Percentiles rank a stretch among this genome's conserved stretches.
Evolutionary conservation across 345 rosid genomes (phyloP).

Genomic region (Arabis hirsuta): DNA sequence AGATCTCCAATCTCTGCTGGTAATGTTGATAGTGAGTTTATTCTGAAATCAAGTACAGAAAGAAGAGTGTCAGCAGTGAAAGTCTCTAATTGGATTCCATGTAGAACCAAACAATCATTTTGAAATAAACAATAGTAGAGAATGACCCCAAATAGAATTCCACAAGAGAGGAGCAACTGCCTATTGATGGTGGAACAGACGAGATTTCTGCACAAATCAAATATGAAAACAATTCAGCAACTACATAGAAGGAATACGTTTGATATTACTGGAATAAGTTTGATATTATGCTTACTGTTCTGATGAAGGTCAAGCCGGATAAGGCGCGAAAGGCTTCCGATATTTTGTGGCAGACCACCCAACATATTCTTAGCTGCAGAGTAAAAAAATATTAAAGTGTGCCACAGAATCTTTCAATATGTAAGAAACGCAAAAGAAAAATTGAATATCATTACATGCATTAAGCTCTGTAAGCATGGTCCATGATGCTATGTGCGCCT

Average conservation of each 20-base stretch:
- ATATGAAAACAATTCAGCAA: constrained; percentile 24
- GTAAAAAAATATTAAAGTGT: constrained; percentile 11
- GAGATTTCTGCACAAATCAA: constrained; percentile 57
- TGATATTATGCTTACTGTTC: constrained; percentile 64
- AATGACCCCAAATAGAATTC: constrained; percentile 89
- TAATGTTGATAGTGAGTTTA: constrained; percentile 64
- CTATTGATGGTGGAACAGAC: constrained; percentile 72
- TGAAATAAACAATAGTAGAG: constrained; percentile 37
- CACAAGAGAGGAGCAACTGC: constrained; percentile 72
- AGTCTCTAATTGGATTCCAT: constrained; percentile 22
- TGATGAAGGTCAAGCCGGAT: constrained; percentile 93
- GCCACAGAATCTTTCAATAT: constrained; percentile 8
- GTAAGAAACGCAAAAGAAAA: constrained; percentile 14
- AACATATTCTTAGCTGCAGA: constrained; percentile 79
- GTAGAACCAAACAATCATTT: constrained; percentile 12
- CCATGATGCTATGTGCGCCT: constrained; percentile 70
- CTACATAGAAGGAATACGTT: constrained; percentile 14
- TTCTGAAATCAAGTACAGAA: constrained; percentile 54
- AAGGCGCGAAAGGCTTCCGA: constrained; percentile 79
- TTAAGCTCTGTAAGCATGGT: constrained; percentile 77
- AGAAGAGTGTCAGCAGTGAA: constrained; percentile 37
- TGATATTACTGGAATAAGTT: constrained; percentile 11
- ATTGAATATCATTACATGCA: constrained; percentile 60
- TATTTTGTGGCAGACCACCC: constrained; percentile 65
- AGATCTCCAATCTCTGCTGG: constrained; percentile 74